phyloP scores from a whole-genome alignment of 345 rosid genomes.

The Citropsis articulata region DNA sequence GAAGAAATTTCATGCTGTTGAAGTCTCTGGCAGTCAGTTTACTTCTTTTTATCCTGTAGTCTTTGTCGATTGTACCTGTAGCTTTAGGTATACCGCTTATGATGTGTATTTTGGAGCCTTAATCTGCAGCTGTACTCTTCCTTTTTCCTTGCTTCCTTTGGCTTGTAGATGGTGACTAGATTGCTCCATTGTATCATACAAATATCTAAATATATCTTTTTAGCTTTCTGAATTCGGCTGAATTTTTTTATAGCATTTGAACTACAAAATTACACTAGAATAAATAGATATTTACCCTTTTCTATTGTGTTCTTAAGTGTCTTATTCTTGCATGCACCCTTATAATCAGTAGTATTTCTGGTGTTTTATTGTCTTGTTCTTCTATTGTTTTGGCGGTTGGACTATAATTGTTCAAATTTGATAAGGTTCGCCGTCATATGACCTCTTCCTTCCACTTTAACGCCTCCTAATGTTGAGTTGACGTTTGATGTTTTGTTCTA shows the following conservation, averaged over 20 bases:
- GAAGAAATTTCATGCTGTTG: neutral
- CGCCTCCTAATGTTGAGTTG: neutral
- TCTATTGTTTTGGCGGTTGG: neutral
- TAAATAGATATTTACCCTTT: neutral
- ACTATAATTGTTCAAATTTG: neutral
- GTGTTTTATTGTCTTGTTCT: neutral
- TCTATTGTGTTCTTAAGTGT: neutral
- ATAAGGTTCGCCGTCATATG: neutral
- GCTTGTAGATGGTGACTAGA: conserved; percentile 3
- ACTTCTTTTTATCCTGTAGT: conserved; percentile 1
- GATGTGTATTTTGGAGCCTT: conserved; percentile 3
- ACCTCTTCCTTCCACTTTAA: neutral
- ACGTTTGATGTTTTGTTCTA: neutral
- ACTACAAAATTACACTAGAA: neutral
- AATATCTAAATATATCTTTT: conserved; percentile 7
- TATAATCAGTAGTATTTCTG: neutral
- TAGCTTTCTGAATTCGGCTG: neutral
- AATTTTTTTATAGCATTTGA: neutral
- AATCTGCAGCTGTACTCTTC: conserved; percentile 5
- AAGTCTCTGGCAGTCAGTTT: neutral
- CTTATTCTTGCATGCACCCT: neutral
- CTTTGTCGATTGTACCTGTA: conserved; percentile 5
- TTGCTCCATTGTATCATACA: conserved; percentile 10
- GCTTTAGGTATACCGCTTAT: conserved; percentile 6
- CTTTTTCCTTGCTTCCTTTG: neutral